Evolutionary conservation across 495 filamentous ascomycete genomes (phyloP), one percentile per base, ranked within the genome.

Genomic region (Aspergillus indologenus): DNA sequence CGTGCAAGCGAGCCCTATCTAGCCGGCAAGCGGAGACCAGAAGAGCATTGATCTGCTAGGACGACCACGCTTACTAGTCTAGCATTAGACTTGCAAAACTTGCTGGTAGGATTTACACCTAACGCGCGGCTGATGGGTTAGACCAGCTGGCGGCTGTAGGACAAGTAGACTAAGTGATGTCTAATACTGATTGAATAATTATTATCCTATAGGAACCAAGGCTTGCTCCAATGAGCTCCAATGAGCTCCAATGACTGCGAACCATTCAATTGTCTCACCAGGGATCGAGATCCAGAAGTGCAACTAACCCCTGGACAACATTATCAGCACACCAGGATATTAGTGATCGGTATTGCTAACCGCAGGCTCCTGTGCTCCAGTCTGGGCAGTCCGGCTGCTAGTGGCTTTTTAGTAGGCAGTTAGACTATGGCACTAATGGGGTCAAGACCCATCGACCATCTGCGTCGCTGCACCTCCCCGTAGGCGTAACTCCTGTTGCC

Each of bases 1-100:
- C 59, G 59, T 48, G 53, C 47, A 52, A 53, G 52, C 53, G 50
- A 59, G 54, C 53, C 20, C 45, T n/a, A 29, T 2, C 23, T n/a
- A 29, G 14, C 23, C 48, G 29, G 48, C 29, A 29, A 29, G 48
- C 48, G 48, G 48, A 51, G 23, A 51, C 48, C 29, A 51, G 48
- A 51, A 51, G 23, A 29, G 48, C 48, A 51, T 31, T 51, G 48
- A 51, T 51, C 24, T 34, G 23, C 48, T 51, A 18, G 48, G 6
- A 7, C 23, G 19, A 31, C 48, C 24, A 51, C 48, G n/a, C 34
- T 29, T 40, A 40, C 34, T 40, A 40, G 34, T 40, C 6, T 11
- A 11, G 12, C 34, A 40, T 14, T 40, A 40, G 34, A 40, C 34
- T 11, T 40, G 12, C 12, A 51, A 18, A 51, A 51, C 29, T 51